Conservation (phyloP, 139 green algal species). For the Tetraselmis striata region DNA sequence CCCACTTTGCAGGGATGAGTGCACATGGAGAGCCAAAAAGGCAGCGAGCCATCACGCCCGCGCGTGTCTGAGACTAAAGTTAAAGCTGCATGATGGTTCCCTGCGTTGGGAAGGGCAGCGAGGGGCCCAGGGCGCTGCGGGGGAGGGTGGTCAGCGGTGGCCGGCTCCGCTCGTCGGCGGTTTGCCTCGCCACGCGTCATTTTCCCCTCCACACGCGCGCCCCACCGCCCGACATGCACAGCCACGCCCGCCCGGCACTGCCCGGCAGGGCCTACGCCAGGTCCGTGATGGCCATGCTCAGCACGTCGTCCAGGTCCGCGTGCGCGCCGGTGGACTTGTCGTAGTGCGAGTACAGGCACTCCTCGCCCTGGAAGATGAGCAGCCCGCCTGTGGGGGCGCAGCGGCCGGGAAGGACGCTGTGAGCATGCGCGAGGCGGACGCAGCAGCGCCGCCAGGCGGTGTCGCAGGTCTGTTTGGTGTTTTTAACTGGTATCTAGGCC, state of each 20-base stretch:
- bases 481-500: not conserved
- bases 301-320: slow-evolving; percentile 45
- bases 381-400: slow-evolving; percentile 72
- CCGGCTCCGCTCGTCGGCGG: not conserved
- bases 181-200: not conserved
- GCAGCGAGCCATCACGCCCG: no score
- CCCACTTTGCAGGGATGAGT: no score
- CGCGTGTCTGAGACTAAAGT: no score
- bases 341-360: slow-evolving; percentile 47
- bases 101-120: no score
- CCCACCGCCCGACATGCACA: not conserved
- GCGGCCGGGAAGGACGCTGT: no score
- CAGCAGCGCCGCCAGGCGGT: slow-evolving; percentile 25
- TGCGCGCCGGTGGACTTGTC: slow-evolving; percentile 65
- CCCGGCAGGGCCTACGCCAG: not conserved
- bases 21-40: no score
- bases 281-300: slow-evolving; percentile 6
- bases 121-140: no score
- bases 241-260: no score
- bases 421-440: no score
- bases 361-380: slow-evolving; percentile 63
- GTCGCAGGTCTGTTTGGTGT: no score
- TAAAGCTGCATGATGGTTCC: no score
- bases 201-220: not conserved
- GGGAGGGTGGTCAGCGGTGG: not conserved